A percentile compares a stretch with the other conserved stretches of the same genome.
Evolutionary conservation across 1,284 basidiomycete genomes (phyloP).

Genomic region (Mycena citricolor): DNA sequence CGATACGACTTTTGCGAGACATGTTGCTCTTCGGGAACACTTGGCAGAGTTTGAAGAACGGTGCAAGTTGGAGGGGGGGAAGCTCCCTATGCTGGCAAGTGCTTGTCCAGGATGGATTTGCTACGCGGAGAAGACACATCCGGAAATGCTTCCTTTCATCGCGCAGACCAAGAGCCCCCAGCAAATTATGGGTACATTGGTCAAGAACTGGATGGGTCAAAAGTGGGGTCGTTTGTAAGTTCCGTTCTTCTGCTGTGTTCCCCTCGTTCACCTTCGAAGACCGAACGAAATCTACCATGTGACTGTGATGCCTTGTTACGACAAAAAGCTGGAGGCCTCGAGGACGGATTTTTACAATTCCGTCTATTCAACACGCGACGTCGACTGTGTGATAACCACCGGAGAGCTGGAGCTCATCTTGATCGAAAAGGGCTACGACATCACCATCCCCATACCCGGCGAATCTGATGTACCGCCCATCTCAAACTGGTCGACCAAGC

Average conservation of each 20-base stretch:
- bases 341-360: slow-evolving; percentile 88
- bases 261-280: slow-evolving; percentile 39
- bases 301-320: slow-evolving; percentile 98
- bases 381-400: slow-evolving; percentile 97
- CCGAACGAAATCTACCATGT: slow-evolving; percentile 92
- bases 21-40: slow-evolving; percentile 84
- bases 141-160: slow-evolving; percentile 91
- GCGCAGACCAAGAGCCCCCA: slow-evolving; percentile 89
- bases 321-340: slow-evolving; percentile 98
- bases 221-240: slow-evolving; percentile 68
- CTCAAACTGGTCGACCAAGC: slow-evolving; percentile 10
- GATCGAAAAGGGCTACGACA: slow-evolving; percentile 79
- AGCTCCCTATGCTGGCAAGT: slow-evolving; percentile 89
- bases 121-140: slow-evolving; percentile 97
- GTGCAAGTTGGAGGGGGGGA: slow-evolving; percentile 28
- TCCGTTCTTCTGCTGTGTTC: slow-evolving; percentile 3
- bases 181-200: slow-evolving; percentile 90
- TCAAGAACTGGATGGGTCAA: slow-evolving; percentile 80
- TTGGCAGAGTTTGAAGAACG: slow-evolving; percentile 82
- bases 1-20: slow-evolving; percentile 94
- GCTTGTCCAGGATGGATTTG: slow-evolving; percentile 99
- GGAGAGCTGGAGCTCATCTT: slow-evolving; percentile 92
- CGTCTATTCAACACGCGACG: slow-evolving; percentile 80
- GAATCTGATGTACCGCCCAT: slow-evolving; percentile 38
- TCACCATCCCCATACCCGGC: slow-evolving; percentile 53